Conservation (phyloP, 177 flowering plant genomes). For the Vitis hybrid region DNA sequence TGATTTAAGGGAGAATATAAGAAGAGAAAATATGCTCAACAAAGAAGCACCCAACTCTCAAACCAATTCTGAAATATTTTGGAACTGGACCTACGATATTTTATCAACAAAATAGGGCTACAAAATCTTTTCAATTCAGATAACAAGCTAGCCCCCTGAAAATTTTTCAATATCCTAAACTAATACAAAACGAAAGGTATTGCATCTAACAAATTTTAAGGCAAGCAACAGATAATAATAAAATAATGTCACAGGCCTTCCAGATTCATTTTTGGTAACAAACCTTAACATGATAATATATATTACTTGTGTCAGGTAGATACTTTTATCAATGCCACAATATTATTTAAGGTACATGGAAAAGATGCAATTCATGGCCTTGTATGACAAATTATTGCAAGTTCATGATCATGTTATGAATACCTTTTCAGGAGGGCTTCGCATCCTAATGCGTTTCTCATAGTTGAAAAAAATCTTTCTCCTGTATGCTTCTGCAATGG, state of each 20-base stretch:
- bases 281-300: no score
- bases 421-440: conserved; percentile 97
- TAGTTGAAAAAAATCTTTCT: conserved; percentile 92
- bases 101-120: not conserved
- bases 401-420: not conserved
- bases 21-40: not conserved
- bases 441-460: conserved; percentile 82
- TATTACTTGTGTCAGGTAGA: no score
- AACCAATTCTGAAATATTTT: not conserved
- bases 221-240: no score
- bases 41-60: not conserved
- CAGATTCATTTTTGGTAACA: no score
- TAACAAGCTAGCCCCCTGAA: no score
- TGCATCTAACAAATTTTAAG: no score
- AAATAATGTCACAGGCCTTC: no score
- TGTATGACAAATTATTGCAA: not conserved
- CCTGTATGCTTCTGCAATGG: conserved; percentile 67
- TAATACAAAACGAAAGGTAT: no score
- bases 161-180: no score
- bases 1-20: not conserved
- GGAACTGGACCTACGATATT: not conserved
- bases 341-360: not conserved
- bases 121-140: not conserved
- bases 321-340: not conserved
- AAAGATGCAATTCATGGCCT: not conserved